Evolutionary conservation across 345 rosid genomes (phyloP), one percentile per base, ranked within the genome.

Genomic region (Psidium friedrichsthalianum): DNA sequence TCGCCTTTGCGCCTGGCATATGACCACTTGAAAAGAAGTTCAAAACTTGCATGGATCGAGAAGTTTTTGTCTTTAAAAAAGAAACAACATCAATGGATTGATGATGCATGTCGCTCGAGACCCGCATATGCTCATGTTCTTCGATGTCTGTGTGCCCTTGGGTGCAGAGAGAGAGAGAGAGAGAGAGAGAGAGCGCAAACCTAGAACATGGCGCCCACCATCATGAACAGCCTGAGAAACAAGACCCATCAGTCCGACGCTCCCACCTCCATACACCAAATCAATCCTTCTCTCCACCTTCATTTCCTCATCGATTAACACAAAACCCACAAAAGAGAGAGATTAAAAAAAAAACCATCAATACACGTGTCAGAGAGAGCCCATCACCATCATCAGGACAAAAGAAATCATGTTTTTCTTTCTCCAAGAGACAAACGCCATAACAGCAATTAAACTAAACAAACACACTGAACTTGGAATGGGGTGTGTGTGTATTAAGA

Each of bases 141-240:
- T 56, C 64, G 51, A 56, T 42, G 53, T 54, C 24, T 20, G 53
- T 42, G 53, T 25, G 55, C 8, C 42, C 14, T 12, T 49, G 47
- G 11, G 24, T 16, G 12, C 2, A 58, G 54, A 44, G 16, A 58
- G 85, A 57, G 56, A 83, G 86, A 58, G 85, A 82, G 56, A 85
- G 53, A 85, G 87, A 82, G 61, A 86, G 87, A 87, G 87, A 87
- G 88, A 86, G 85, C 83, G 86, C 94, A 90, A 93, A 95, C 99
- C 99, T 93, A 96, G 90, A 91, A 96, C 99, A 92, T 95, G 99
- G 89, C 99, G 98, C 88, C 98, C 99, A 84, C 98, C 99, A 95
- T 94, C 95, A 95, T 94, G 98, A 93, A 95, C 99, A 53, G 96
- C 98, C 87, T 96, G 99, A 91, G 99, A 96, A 89, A 96, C 96